Conservation (phyloP, 169 alveolate genomes). For the Plasmodium coatneyi region DNA sequence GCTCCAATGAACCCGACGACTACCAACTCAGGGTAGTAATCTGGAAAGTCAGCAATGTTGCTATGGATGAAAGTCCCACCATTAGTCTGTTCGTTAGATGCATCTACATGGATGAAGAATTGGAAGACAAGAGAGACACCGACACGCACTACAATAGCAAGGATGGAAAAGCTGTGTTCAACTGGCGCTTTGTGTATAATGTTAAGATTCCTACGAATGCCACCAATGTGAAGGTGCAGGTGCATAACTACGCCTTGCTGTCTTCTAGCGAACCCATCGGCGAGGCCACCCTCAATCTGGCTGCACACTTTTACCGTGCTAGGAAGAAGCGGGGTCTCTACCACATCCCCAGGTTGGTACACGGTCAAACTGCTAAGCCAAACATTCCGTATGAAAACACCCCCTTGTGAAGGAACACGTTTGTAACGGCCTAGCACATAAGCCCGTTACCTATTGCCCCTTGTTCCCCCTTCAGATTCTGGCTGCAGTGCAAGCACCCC, state of each 20-base stretch:
- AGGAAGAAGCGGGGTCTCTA: slow-evolving; percentile 82
- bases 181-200: slow-evolving; percentile 91
- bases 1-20: slow-evolving; percentile 89
- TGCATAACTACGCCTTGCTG: slow-evolving; percentile 81
- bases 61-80: slow-evolving; percentile 88
- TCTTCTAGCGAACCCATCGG: slow-evolving; percentile 88
- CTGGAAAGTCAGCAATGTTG: slow-evolving; percentile 90
- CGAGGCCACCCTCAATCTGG: slow-evolving; percentile 87
- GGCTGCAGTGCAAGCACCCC: slow-evolving; percentile 87
- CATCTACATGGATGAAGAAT: slow-evolving; percentile 85
- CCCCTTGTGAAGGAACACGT: too few species aligned
- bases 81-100: slow-evolving; percentile 90
- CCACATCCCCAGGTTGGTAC: slow-evolving; percentile 82
- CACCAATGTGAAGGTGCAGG: slow-evolving; percentile 88
- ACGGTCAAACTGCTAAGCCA: too few species aligned
- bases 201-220: slow-evolving; percentile 90
- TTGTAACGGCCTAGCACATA: neutral
- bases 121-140: slow-evolving; percentile 84
- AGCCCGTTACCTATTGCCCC: neutral
- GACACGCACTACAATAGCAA: slow-evolving; percentile 92
- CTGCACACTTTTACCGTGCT: slow-evolving; percentile 87
- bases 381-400: neutral
- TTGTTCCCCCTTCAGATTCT: slow-evolving; percentile 60
- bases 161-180: slow-evolving; percentile 91
- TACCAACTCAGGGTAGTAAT: slow-evolving; percentile 90